Evolutionary conservation across 75 land plant species (phyloP).

Genomic region (Selaginella moellendorffii): DNA sequence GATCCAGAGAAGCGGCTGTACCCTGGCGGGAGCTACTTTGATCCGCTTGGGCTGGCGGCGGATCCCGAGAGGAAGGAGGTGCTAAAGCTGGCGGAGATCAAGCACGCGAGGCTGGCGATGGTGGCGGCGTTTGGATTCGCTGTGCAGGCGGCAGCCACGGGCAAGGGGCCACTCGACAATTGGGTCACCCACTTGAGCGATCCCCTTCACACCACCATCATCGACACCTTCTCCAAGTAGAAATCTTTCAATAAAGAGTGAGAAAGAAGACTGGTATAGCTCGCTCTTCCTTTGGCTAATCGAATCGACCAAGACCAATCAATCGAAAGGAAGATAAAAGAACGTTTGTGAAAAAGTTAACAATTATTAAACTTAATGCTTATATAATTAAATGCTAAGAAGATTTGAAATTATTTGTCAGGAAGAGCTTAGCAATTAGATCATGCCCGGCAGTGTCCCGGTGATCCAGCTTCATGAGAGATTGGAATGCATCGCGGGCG

Average conservation of each 20-base stretch:
- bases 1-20: conserved; percentile 90
- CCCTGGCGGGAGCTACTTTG: conserved; percentile 81
- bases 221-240: conserved; percentile 65
- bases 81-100: conserved; percentile 87
- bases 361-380: too few relatives aligned
- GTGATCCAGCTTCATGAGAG: too few relatives aligned
- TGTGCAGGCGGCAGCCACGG: conserved; percentile 83
- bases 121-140: conserved; percentile 85
- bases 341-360: too few relatives aligned
- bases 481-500: neutral
- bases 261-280: too few relatives aligned
- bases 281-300: too few relatives aligned
- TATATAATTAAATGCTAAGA: too few relatives aligned
- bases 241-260: too few relatives aligned
- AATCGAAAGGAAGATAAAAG: too few relatives aligned
- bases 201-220: conserved; percentile 94
- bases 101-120: conserved; percentile 98
- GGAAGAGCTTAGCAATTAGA: too few relatives aligned
- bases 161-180: conserved; percentile 92
- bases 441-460: too few relatives aligned
- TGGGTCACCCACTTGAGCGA: conserved; percentile 92
- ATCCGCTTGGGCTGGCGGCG: conserved; percentile 70
- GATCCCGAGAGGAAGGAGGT: conserved; percentile 79
- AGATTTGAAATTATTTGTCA: too few relatives aligned
- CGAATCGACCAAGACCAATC: too few relatives aligned